Evolutionary conservation across 2,329 filamentous ascomycete genomes (phyloP), one percentile per base, ranked within the genome.

Genomic region (Xylariaceae sp.): DNA sequence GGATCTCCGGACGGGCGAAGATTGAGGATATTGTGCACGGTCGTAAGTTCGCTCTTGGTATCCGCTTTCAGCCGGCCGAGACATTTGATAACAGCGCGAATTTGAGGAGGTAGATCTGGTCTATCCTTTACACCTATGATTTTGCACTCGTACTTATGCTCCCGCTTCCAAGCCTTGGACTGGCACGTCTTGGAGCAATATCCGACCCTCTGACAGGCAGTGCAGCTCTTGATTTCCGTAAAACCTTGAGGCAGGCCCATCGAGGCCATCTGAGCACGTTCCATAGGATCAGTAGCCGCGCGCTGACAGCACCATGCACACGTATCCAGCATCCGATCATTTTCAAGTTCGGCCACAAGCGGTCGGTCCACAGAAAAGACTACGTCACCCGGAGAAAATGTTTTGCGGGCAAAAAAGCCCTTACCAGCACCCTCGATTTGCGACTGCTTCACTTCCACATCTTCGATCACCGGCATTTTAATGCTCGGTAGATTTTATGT

Each of bases 131-230:
- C 70, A 39, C 66, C 63, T 21, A 67, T 42, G 37, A 61, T 42
- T 36, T 62, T 61, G 59, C 66, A 68, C 45, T 68, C 66, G 43
- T 64, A 43, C 56, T 67, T 67, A 54, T 68, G 66, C 48, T 67
- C 66, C 24, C 56, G 54, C 40, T 68, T 67, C 66, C 66, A 68
- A 20, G 62, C 65, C 39, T 52, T 59, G n/a, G 57, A 47, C 47
- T 68, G 66, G 57, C 66, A 68, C 11, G 50, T 40, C 55, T 63
- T 66, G 24, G 66, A 67, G 48, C 66, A 68, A 56, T 68, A 68
- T 20, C 41, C 55, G 35, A 64, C 61, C 10, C 55, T 46, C 26
- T 45, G 53, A 46, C 66, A 68, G 18, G 57, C 64, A 2, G 60
- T 61, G 53, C 66, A 68, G 37, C 40, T 42, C 45, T 67, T 67